Conservation (phyloP, 2,329 filamentous ascomycete genomes). For the Nothophoma quercina region DNA sequence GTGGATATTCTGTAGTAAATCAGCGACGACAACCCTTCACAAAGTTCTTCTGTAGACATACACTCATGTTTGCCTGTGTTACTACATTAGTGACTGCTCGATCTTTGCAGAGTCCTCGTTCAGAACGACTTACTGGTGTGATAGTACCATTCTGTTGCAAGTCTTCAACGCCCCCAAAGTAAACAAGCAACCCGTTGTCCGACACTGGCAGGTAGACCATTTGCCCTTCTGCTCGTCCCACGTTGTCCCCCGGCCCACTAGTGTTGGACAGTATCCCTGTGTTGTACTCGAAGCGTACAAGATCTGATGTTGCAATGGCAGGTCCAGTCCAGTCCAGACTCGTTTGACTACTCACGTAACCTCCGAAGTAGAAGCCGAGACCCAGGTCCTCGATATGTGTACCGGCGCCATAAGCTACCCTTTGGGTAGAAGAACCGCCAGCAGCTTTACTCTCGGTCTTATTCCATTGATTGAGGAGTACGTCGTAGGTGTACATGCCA, state of each 20-base stretch:
- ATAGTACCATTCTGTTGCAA: conserved; percentile 57
- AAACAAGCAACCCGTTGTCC: conserved; percentile 66
- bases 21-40: neutral
- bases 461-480: conserved; percentile 65
- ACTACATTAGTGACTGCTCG: neutral
- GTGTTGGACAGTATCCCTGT: conserved; percentile 60
- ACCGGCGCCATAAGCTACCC: conserved; percentile 66
- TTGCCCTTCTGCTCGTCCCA: conserved; percentile 65
- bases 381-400: conserved; percentile 63
- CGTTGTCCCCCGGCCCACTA: conserved; percentile 62
- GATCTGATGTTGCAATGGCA: conserved; percentile 58
- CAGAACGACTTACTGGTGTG: conserved; percentile 29
- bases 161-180: conserved; percentile 67
- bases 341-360: conserved; percentile 66
- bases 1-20: conserved; percentile 55
- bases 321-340: conserved; percentile 60
- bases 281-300: conserved; percentile 66
- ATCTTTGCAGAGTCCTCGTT: no score
- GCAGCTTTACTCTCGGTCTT: conserved; percentile 50
- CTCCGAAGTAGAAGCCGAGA: conserved; percentile 68
- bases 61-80: conserved; percentile 46
- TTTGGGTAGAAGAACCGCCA: conserved; percentile 46
- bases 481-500: conserved; percentile 65
- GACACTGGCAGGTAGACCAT: conserved; percentile 68
- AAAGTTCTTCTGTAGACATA: conserved; percentile 17